Evolutionary conservation across 176 grass and related monocot genomes (phyloP).

Genomic region (Hsuehochloa calcarea): DNA sequence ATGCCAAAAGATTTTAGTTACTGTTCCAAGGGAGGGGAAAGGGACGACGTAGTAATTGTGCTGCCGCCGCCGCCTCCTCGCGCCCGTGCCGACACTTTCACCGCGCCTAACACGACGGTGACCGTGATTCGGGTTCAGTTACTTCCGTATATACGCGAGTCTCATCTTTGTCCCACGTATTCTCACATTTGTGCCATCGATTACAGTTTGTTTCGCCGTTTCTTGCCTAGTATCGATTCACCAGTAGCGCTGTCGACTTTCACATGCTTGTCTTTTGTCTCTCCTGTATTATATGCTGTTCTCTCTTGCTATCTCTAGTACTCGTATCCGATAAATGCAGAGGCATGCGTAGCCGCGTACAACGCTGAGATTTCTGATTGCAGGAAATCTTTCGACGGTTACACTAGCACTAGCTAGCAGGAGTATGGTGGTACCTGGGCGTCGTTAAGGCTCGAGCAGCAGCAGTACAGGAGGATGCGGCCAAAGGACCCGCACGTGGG

Average conservation of each 20-base stretch:
- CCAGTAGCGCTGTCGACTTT: background rate
- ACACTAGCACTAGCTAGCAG: background rate
- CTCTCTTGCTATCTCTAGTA: background rate
- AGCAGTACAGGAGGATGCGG: background rate
- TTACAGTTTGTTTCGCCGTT: background rate
- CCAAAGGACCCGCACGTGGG: conserved; percentile 8
- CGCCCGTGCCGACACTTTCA: background rate
- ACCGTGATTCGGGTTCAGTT: background rate
- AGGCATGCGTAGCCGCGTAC: too few relatives aligned
- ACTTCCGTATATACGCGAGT: background rate
- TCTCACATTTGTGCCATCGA: background rate
- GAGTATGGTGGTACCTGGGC: background rate
- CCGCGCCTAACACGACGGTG: background rate
- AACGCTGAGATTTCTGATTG: background rate
- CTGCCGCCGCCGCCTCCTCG: background rate
- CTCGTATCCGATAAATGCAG: background rate
- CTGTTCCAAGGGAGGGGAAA: background rate
- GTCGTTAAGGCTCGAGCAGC: background rate
- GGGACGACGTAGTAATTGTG: background rate
- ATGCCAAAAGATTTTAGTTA: background rate
- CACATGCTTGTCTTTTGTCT: background rate
- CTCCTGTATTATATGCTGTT: too few relatives aligned
- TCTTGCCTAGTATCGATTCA: too few relatives aligned
- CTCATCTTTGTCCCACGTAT: background rate
- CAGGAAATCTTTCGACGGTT: background rate